Evolutionary conservation across 2,329 filamentous ascomycete species (phyloP), one percentile per base, ranked within the genome.

Genomic region (Leptographium procerum): DNA sequence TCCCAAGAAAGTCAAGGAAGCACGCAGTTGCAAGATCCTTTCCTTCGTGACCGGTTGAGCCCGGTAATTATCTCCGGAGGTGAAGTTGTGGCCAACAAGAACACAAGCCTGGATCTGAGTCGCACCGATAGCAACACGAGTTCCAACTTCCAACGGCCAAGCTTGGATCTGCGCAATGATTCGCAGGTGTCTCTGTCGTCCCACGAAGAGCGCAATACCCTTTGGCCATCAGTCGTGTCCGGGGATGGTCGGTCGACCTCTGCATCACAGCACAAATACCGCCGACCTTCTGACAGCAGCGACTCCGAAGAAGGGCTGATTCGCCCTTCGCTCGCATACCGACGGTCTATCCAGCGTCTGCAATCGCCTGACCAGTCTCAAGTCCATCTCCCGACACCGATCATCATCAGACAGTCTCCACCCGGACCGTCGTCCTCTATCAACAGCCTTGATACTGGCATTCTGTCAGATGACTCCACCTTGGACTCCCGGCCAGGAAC

Each of bases 61-160:
- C 84, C 84, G 1, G 83, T 87, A 14, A 76, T 87, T 47, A 87
- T 87, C 64, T 77, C 82, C 13, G 84, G 84, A 9, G 84, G 84
- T 31, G 81, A 79, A 61, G 69, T 86, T 8, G 69, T 85, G 45
- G 79, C 85, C 65, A 86, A 85, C 64, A 72, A 75, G 45, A 86
- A 86, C 63, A 66, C 72, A 2, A 77, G 75, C 63, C 69, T 72
- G 16, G 79, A 82, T 14, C 64, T 82, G 31, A 68, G 64, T 54
- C 73, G 76, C 22, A 75, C 73, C 1, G 77, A 79, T 59, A 83
- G 77, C 66, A 76, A 74, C 58, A 77, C 76, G 55, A 82, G 77
- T 75, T 36, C 2, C 14, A 52, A 70, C 28, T 64, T 71, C 31
- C 65, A 68, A n/a, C 71, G 73, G 40, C 72, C 76, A 7, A 76